Evolutionary conservation across 2,329 filamentous ascomycete species (phyloP), one percentile per base, ranked within the genome.

Genomic region (Sporothrix brasiliensis): DNA sequence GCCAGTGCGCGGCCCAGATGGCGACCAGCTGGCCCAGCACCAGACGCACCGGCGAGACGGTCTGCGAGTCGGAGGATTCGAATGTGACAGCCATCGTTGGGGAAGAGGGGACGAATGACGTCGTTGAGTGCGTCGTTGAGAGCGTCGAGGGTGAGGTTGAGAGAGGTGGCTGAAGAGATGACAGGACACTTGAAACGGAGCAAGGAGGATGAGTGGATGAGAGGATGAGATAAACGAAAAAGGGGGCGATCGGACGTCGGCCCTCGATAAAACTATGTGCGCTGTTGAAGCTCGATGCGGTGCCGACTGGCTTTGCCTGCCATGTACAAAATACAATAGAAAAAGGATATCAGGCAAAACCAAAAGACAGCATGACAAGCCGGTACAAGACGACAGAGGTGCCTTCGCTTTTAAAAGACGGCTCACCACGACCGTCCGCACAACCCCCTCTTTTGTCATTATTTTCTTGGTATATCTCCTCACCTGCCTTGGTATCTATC

Each of bases 1-100:
- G 66, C 78, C 78, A 80, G 75, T 79, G 77, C 3, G 73, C 60
- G 2, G 72, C 30, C 69, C 78, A 47, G 69, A 77, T 68, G 47
- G 71, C 54, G 11, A 75, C n/a, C 21, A 73, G 44, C 6, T 74
- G 70, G 67, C 41, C 54, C 27, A 78, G 21, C 50, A 78, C 54
- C 24, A 74, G 70, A 24, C 73, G 73, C 27, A 75, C 74, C 13
- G 75, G 74, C 4, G 76, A 77, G 65, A 75, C 63, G 72, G 50
- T 69, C 73, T 16, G 60, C n/a, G 77, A 70, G 2, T 76, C 73
- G 71, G 79, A 14, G 34, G 16, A 14, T 19, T 71, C 63, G 13
- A 63, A 41, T n/a, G 69, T 56, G 61, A 65, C 50, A 41, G 66
- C 44, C 72, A 73, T 72, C 41, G 11, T 16, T 41, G 30, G 30